Conservation (phyloP, 2,329 filamentous ascomycete genomes). For the Botryotinia globosa region DNA sequence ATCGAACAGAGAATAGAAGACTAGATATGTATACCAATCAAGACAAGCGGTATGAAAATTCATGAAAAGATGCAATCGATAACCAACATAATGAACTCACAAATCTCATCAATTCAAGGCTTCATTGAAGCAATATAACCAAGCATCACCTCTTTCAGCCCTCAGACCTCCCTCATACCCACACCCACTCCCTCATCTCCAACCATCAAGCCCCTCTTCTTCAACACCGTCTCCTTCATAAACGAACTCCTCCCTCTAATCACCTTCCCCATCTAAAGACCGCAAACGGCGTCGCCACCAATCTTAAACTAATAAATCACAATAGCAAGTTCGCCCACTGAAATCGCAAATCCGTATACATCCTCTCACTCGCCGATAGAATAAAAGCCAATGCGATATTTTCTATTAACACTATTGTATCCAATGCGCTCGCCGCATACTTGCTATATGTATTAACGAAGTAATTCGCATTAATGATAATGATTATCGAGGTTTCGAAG, state of each 20-base stretch:
- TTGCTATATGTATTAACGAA: conserved; percentile 49
- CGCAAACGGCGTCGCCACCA: conserved; percentile 47
- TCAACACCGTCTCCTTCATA: background rate
- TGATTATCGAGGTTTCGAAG: conserved; percentile 48
- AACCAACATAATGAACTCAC: background rate
- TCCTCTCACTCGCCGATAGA: conserved; percentile 46
- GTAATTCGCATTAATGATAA: conserved; percentile 41
- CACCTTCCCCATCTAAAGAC: conserved; percentile 38
- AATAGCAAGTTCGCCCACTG: conserved; percentile 49
- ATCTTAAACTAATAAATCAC: conserved; percentile 44
- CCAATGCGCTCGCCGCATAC: conserved; percentile 49
- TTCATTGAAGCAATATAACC: too few species aligned
- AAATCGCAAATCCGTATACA: conserved; percentile 49
- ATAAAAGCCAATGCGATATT: conserved; percentile 49
- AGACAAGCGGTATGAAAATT: background rate
- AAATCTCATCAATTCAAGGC: too few species aligned
- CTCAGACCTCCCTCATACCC: background rate
- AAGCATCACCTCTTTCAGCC: background rate
- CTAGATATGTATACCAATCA: background rate
- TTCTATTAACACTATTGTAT: conserved; percentile 48
- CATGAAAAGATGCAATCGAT: too few species aligned
- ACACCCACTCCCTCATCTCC: too few species aligned
- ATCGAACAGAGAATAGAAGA: background rate
- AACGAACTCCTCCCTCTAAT: background rate
- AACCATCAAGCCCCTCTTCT: background rate